These are phyloP conservation scores for Lonicera japonica DNA, from an alignment of 129 eudicot species.

Conservation along the genomic window DNA sequence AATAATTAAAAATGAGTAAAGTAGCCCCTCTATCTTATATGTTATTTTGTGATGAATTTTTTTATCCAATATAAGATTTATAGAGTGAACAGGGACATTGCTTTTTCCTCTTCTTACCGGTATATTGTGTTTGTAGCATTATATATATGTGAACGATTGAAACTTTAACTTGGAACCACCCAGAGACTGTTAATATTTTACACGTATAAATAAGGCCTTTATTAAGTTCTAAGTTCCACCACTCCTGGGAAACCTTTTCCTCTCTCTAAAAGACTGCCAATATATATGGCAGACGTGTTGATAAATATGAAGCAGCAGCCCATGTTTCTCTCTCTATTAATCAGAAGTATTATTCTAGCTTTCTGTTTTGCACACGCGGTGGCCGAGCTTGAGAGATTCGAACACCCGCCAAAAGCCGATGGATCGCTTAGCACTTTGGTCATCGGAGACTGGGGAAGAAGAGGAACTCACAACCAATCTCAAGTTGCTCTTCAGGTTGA, in stretches of 20 bases:
- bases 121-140: too few relatives aligned
- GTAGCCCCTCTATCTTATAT: too few relatives aligned
- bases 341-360: constrained; percentile 13
- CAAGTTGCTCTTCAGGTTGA: constrained; percentile 66
- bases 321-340: not conserved
- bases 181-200: too few relatives aligned
- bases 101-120: too few relatives aligned
- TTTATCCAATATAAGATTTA: too few relatives aligned
- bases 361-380: constrained; percentile 4
- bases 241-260: not conserved
- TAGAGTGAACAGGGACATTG: too few relatives aligned
- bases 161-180: too few relatives aligned
- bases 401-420: constrained; percentile 34
- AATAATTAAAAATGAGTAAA: too few relatives aligned
- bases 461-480: constrained; percentile 65
- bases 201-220: too few relatives aligned
- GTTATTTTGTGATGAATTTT: too few relatives aligned
- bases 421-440: constrained; percentile 55
- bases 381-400: constrained; percentile 40
- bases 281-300: not conserved
- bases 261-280: not conserved
- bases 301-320: not conserved
- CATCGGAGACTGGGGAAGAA: constrained; percentile 87
- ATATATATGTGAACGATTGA: too few relatives aligned
- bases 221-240: not conserved